These are phyloP conservation scores for Coniochaeta sp. DNA, from an alignment of 2,329 filamentous ascomycete species.

Conservation along the genomic window DNA sequence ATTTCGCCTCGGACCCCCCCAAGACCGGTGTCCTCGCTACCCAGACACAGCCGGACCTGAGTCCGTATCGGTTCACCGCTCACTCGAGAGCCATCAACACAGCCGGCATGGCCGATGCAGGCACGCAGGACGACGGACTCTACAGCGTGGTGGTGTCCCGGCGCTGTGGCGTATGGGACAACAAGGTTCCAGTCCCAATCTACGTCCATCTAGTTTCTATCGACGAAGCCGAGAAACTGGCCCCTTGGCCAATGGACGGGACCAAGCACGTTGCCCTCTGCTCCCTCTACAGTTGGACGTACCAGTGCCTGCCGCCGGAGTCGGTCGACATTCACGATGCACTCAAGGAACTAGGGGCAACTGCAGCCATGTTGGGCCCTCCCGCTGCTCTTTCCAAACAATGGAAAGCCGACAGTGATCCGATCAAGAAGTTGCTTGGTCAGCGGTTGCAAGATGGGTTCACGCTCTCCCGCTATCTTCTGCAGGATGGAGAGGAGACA, in stretches of 20 bases:
- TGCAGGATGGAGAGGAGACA: not conserved
- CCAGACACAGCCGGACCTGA: too few species aligned
- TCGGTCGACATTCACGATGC: not conserved
- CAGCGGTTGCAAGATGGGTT: not conserved
- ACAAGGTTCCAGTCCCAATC: slow-evolving; percentile 1
- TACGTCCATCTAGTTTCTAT: not conserved
- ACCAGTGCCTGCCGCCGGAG: slow-evolving; percentile 1
- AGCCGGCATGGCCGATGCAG: not conserved
- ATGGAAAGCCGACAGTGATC: not conserved
- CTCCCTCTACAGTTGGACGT: slow-evolving; percentile 6
- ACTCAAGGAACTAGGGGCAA: not conserved
- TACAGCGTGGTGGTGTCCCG: slow-evolving; percentile 2
- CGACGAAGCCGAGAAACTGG: not conserved
- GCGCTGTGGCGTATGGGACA: not conserved
- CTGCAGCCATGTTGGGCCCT: too few species aligned
- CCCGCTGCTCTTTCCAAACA: not conserved
- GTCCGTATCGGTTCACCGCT: slow-evolving; percentile 1
- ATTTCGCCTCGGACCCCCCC: not conserved
- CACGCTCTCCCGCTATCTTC: not conserved
- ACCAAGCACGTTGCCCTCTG: not conserved
- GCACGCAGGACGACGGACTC: not conserved
- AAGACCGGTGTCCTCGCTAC: not conserved
- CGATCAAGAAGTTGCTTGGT: not conserved
- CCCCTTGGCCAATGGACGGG: too few species aligned
- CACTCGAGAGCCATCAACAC: slow-evolving; percentile 4